Evolutionary conservation across 345 rosid genomes (phyloP), one percentile per base, ranked within the genome.

Genomic region (Boechera stricta): DNA sequence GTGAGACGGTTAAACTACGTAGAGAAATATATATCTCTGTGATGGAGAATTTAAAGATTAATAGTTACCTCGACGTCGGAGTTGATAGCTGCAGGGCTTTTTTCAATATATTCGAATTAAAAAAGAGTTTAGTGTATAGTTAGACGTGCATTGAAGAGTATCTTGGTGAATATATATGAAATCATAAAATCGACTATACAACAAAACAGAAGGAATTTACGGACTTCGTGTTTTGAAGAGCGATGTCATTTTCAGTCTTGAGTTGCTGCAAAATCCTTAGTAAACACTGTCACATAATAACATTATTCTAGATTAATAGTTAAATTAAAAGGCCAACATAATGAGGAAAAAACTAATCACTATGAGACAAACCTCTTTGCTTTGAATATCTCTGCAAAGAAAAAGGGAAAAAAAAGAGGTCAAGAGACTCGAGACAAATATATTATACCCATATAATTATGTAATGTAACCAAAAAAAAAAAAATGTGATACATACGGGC

Each of bases 21-120:
- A 35, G 8, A 67, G 33, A 48, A 26, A 45, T 13, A 4, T 41
- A 41, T 41, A 41, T 41, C 13, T 10, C 44, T 10, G 5, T 41
- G 44, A 39, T 10, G 13, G 44, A 41, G 44, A 41, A 41, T 41
- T 41, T 10, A 41, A 41, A 28, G 12, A 58, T 38, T 29, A n/a
- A n/a, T n/a, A 70, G 21, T 70, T 73, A 87, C 94, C 92, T 89
- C 96, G 36, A 82, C 67, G 3, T 87, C 89, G 11, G 92, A 77
- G 72, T 79, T 86, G 4, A 84, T 74, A 29, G 91, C 83, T 63
- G 87, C 31, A 1, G 91, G 93, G 62, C 97, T 92, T 75, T 70
- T 42, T 7, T 1, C 24, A 45, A 33, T 28, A 55, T 10, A 44
- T 51, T 15, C 28, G 1, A 44, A 15, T 47, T 10, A 13, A 4